Evolutionary conservation across 257 asterid genomes (phyloP).

Genomic region (Solanum lignicaule): DNA sequence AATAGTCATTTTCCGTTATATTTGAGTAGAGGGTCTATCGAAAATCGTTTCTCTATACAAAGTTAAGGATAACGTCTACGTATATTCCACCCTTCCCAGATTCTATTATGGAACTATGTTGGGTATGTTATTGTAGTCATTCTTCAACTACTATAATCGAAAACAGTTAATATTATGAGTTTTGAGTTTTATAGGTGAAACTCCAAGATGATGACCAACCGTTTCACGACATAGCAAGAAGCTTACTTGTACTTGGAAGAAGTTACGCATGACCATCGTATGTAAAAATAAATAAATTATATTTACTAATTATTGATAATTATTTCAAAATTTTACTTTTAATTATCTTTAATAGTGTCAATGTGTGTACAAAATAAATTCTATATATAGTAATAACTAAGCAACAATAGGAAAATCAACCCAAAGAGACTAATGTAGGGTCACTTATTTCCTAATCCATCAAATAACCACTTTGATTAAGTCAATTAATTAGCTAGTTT

Average conservation of each 20-base stretch:
- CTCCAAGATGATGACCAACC: background rate
- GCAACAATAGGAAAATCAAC: background rate
- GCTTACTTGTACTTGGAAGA: background rate
- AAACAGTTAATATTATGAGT: background rate
- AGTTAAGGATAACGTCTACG: background rate
- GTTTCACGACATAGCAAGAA: background rate
- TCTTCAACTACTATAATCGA: background rate
- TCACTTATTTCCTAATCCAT: background rate
- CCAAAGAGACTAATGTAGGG: background rate
- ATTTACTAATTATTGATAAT: background rate
- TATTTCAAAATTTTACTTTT: background rate
- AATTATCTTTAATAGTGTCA: background rate
- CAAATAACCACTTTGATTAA: background rate
- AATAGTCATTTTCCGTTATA: background rate
- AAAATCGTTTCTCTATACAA: background rate
- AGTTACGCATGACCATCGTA: background rate
- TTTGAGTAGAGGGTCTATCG: background rate
- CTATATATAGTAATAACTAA: background rate
- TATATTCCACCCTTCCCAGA: background rate
- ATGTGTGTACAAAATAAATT: background rate
- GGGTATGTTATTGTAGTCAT: background rate
- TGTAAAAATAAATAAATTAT: background rate
- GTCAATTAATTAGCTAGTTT: background rate
- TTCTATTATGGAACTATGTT: background rate
- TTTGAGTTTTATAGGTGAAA: background rate